Conservation (phyloP, 2,329 filamentous ascomycete genomes). For the Dothistroma pini region DNA sequence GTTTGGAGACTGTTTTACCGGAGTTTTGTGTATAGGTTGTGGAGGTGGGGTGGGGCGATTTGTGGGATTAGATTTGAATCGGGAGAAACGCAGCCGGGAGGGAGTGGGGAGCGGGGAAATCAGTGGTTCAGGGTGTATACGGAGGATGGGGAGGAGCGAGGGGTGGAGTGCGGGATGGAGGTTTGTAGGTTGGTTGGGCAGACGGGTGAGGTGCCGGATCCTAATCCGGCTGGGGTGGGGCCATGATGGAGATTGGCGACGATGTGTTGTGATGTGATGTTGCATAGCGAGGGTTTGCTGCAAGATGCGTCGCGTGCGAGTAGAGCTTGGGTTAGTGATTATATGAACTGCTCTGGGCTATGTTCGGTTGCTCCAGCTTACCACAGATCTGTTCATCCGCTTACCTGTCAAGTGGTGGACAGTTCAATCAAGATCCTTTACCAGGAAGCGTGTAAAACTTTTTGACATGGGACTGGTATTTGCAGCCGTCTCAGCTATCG, state of each 20-base stretch:
- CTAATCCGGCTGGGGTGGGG: conserved; percentile 21
- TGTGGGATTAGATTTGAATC: conserved; percentile 32
- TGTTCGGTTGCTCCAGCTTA: no score
- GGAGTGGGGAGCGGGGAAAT: conserved; percentile 12
- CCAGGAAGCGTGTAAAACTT: not conserved
- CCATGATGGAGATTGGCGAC: conserved; percentile 4
- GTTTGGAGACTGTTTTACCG: conserved; percentile 37
- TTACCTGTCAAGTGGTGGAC: no score
- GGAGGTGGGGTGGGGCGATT: conserved; percentile 34
- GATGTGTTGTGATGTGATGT: no score
- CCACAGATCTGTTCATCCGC: no score
- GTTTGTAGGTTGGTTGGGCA: conserved; percentile 26
- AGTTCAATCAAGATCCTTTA: no score
- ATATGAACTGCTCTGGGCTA: no score
- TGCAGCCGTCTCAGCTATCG: not conserved
- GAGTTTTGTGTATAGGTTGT: conserved; percentile 33
- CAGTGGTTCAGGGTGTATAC: conserved; percentile 21
- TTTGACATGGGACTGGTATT: not conserved
- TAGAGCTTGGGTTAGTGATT: no score
- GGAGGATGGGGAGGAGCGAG: conserved; percentile 11
- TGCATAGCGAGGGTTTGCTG: no score
- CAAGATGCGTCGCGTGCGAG: no score
- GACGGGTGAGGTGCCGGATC: conserved; percentile 22
- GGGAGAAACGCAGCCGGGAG: conserved; percentile 14
- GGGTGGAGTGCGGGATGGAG: conserved; percentile 29